phyloP scores from a whole-genome alignment of 2,329 filamentous ascomycete genomes.

The Hypomyces perniciosus region DNA sequence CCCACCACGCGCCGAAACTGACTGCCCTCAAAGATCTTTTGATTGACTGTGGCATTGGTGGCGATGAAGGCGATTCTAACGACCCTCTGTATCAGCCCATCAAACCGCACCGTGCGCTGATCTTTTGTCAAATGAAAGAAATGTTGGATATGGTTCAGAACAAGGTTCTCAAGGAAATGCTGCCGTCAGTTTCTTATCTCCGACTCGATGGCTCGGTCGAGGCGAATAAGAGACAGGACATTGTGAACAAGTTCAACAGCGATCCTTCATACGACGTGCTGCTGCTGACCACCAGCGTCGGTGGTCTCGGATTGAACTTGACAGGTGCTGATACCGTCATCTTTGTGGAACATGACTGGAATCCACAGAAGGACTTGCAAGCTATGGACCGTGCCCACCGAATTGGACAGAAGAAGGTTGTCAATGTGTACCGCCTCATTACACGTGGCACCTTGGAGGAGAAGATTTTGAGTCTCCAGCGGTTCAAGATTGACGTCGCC shows the following conservation, averaged over 20 bases:
- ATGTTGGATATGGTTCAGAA: slow-evolving; percentile 99
- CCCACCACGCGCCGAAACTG: slow-evolving; percentile 85
- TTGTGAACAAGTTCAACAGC: slow-evolving; percentile 98
- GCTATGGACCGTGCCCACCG: slow-evolving; percentile 98
- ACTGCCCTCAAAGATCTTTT: slow-evolving; percentile 83
- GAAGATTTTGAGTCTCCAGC: slow-evolving; percentile 95
- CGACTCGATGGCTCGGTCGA: slow-evolving; percentile 93
- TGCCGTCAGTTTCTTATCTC: slow-evolving; percentile 89
- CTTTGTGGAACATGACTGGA: slow-evolving; percentile 99
- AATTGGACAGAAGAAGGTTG: slow-evolving; percentile 99
- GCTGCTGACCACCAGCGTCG: slow-evolving; percentile 89
- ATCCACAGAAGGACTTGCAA: slow-evolving; percentile 96
- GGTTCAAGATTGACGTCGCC: slow-evolving; percentile 98
- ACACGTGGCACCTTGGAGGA: slow-evolving; percentile 94
- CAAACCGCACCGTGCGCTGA: slow-evolving; percentile 88
- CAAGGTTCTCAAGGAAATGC: slow-evolving; percentile 80
- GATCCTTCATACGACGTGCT: slow-evolving; percentile 95
- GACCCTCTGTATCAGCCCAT: slow-evolving; percentile 71
- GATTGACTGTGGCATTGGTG: slow-evolving; percentile 97
- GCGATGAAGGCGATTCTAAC: slow-evolving; percentile 56
- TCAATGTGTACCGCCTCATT: slow-evolving; percentile 96
- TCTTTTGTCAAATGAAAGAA: slow-evolving; percentile 99
- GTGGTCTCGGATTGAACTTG: slow-evolving; percentile 87
- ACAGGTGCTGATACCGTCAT: slow-evolving; percentile 98
- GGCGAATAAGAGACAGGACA: slow-evolving; percentile 88